Percentiles rank a stretch among this genome's conserved stretches.
These are phyloP conservation scores for Taxawa tesnikishii DNA, from an alignment of 2,329 filamentous ascomycete genomes.

Conservation along the genomic window DNA sequence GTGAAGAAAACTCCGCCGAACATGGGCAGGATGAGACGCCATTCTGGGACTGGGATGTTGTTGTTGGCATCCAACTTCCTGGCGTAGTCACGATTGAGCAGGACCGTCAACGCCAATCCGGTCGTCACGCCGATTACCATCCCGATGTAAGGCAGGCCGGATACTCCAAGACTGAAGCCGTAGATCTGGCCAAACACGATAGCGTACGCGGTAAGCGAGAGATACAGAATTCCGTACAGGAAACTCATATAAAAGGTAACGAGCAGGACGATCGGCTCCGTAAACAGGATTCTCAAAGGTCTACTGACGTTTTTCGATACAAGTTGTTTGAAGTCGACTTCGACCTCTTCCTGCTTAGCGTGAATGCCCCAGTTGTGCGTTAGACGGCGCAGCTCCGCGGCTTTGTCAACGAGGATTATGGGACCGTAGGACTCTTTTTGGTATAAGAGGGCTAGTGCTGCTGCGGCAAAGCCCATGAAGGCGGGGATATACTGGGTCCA, in stretches of 20 bases:
- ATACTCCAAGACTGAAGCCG: conserved; percentile 25
- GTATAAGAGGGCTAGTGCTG: conserved; percentile 26
- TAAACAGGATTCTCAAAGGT: conserved; percentile 11
- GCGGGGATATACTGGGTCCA: conserved; percentile 14
- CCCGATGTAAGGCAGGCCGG: conserved; percentile 26
- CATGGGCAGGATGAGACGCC: conserved; percentile 33
- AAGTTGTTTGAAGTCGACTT: conserved; percentile 2
- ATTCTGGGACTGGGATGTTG: conserved; percentile 26
- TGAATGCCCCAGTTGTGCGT: conserved; percentile 37
- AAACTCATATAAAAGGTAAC: conserved; percentile 17
- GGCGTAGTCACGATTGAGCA: conserved; percentile 22
- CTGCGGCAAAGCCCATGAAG: conserved; percentile 29
- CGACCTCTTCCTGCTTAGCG: conserved; percentile 15
- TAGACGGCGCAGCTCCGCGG: conserved; percentile 31
- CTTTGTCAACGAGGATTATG: conserved; percentile 33
- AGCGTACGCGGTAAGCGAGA: conserved; percentile 34
- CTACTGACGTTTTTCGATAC: conserved; percentile 7
- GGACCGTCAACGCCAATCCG: conserved; percentile 16
- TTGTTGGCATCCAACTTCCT: conserved; percentile 17
- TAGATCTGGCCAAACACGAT: conserved; percentile 26
- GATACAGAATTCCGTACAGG: conserved; percentile 28
- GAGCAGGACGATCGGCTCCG: conserved; percentile 13
- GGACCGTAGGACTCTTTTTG: conserved; percentile 40
- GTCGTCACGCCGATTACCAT: conserved; percentile 23
- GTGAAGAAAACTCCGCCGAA: conserved; percentile 34